A percentile compares a stretch with the other conserved stretches of the same genome.
Conservation (phyloP, 2,329 filamentous ascomycete genomes). For the Trichoderma semiorbis region DNA sequence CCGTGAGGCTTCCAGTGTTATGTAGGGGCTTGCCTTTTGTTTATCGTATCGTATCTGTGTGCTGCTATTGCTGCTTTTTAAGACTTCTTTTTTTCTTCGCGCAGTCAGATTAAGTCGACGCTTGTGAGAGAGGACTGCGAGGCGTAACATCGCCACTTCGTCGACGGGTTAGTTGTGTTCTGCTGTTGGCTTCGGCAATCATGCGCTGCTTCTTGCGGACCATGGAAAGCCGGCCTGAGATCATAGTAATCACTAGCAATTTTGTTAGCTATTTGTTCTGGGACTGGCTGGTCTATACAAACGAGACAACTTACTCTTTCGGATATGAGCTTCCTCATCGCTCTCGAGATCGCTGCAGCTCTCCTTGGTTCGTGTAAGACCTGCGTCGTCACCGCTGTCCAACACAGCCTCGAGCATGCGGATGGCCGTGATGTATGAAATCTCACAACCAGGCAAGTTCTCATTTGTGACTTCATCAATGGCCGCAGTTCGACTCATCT, state of each 20-base stretch:
- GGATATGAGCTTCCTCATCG: slow-evolving; percentile 69
- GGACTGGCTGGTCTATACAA: not conserved
- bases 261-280: not conserved
- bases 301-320: slow-evolving; percentile 58
- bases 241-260: slow-evolving; percentile 58
- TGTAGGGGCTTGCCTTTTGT: slow-evolving; percentile 15
- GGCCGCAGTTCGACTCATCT: slow-evolving; percentile 93
- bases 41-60: slow-evolving; percentile 6
- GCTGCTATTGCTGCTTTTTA: not conserved
- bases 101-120: slow-evolving; percentile 31
- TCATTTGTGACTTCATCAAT: slow-evolving; percentile 95
- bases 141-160: slow-evolving; percentile 56
- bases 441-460: slow-evolving; percentile 81
- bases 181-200: slow-evolving; percentile 55
- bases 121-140: slow-evolving; percentile 50
- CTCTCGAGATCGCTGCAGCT: slow-evolving; percentile 51
- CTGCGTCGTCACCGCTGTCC: slow-evolving; percentile 69
- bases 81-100: not conserved
- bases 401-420: slow-evolving; percentile 93
- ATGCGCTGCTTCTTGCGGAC: slow-evolving; percentile 60
- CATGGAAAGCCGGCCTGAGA: slow-evolving; percentile 50
- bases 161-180: slow-evolving; percentile 44
- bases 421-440: slow-evolving; percentile 90
- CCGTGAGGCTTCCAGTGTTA: slow-evolving; percentile 19
- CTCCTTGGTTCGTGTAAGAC: slow-evolving; percentile 37